Conservation (phyloP, 495 filamentous ascomycete genomes). For the Amorphotheca resinae region DNA sequence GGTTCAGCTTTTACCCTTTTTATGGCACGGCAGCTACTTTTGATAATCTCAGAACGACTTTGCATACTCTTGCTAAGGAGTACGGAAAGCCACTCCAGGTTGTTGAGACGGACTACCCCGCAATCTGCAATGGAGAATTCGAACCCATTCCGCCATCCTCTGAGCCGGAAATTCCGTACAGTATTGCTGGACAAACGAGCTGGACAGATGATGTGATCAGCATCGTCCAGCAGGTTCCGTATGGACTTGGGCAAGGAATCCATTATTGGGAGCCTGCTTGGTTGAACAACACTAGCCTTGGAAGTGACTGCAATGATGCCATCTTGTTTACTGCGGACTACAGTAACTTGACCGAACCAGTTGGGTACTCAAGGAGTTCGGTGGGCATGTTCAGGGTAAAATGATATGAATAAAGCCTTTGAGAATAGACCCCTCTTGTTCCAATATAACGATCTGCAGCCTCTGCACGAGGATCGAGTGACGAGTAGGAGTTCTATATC, state of each 20-base stretch:
- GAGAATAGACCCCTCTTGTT: too few relatives aligned
- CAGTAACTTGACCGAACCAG: constrained; percentile 20
- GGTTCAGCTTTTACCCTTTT: constrained; percentile 35
- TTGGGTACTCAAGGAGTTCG: constrained; percentile 23
- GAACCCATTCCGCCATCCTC: constrained; percentile 23
- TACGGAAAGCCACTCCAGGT: constrained; percentile 34
- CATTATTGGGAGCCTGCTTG: constrained; percentile 35
- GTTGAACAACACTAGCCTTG: constrained; percentile 27
- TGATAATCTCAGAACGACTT: constrained; percentile 21
- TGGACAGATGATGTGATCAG: constrained; percentile 27
- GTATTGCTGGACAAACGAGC: constrained; percentile 25
- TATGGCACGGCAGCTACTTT: constrained; percentile 32
- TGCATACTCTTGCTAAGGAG: constrained; percentile 25
- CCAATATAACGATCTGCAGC: too few relatives aligned
- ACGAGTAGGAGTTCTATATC: too few relatives aligned
- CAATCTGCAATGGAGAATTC: constrained; percentile 25
- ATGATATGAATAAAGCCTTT: not conserved
- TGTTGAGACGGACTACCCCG: constrained; percentile 35
- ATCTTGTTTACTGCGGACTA: constrained; percentile 27
- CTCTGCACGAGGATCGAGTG: too few relatives aligned
- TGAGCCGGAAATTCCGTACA: constrained; percentile 26
- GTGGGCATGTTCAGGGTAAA: constrained; percentile 24
- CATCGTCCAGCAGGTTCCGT: constrained; percentile 23
- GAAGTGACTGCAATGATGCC: constrained; percentile 24
- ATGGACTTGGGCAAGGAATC: constrained; percentile 27